Base-by-base conservation (phyloP, 2,329 filamentous ascomycete genomes). In the Sphaerulina vaccinii region DNA sequence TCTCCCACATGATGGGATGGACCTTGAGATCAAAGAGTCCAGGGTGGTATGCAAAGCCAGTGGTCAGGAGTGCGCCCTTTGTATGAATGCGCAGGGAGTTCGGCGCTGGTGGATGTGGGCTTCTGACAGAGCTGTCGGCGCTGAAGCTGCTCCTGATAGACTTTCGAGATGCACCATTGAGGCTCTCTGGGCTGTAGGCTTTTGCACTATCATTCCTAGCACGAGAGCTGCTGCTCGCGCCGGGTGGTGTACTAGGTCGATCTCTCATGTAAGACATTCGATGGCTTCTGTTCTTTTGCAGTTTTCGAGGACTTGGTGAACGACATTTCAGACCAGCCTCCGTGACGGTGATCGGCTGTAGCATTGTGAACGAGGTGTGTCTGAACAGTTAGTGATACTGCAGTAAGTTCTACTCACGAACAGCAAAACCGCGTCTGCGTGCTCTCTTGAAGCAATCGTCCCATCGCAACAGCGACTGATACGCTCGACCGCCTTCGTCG, bases 1-100 rank as follows among this genome's bases (percentile, higher is more conserved):
- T 37, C 6, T 62, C 55, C 61, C 61, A 63, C 23, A 55, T 58
- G 16, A 52, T 52, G 6, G 58, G 60, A 38, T 58, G 58, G 10
- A 63, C 55, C 7, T 52, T 52, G n/a, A 62, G 21, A 15, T 63
- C 61, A 39, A 58, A 62, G 7, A 63, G 51, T 9, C 54, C 51
- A 5, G 56, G 57, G 46, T 62, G 61, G 19, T 63, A 63, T 1
- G 60, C 41, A 22, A 62, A 63, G 2, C 61, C 60, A 4, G 55
- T 56, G 13, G 55, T 55, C 18, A 63, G 48, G n/a, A 53, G 48
- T 3, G 55, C 22, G 11, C 61, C 61, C 48, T 53, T 61, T 15
- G 61, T 61, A 13, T 53, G 37, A 4, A 63, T 51, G 9, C 52
- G 55, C 7, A 63, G 39, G 5, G 49, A 51, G 16, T 23, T 48